Evolutionary conservation across 1,284 basidiomycete species (phyloP), one percentile per base, ranked within the genome.

Genomic region (Grifola frondosa): DNA sequence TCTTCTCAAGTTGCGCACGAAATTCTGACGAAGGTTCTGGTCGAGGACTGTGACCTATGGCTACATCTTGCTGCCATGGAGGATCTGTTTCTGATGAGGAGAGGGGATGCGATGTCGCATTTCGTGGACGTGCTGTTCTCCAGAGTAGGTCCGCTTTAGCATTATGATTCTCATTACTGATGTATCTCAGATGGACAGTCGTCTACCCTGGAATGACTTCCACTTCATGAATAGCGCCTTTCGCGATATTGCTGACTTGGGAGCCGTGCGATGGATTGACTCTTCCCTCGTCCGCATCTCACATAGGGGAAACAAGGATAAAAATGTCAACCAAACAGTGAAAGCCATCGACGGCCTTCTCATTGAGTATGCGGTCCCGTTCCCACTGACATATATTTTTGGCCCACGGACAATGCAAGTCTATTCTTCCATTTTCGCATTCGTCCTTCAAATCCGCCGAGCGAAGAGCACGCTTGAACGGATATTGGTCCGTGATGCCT

Each of bases 221-320:
- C 90, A 93, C 63, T 84, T 87, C 57, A 66, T 94, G 31, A 92
- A 92, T 52, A 82, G 79, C 25, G 79, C 84, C 6, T 85, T 93
- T 53, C 72, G 74, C 12, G 87, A 91, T 45, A 71, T 82, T 11
- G 71, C 85, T 25, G 75, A 80, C 48, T 66, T 75, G 10, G 65
- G 69, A 7, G 57, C 62, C 2, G 64, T 69, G 13, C 64, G 68
- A 42, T 86, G 81, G 80, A 78, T 92, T 44, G 81, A 90, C 38
- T 62, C 81, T 0, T 74, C 82, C 1, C 79, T 88, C 6, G 78
- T 93, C n/a, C 81, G 88, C 1, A 69, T 93, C 23, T 82, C 82
- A 4, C 82, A 81, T 61, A 70, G 77, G 30, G 74, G 75, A 17
- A 61, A 56, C 45, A 73, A 68, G 53, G 70, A 73, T 32, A 61